Conservation (phyloP, 495 filamentous ascomycete genomes). For the Lindgomyces ingoldianus region DNA sequence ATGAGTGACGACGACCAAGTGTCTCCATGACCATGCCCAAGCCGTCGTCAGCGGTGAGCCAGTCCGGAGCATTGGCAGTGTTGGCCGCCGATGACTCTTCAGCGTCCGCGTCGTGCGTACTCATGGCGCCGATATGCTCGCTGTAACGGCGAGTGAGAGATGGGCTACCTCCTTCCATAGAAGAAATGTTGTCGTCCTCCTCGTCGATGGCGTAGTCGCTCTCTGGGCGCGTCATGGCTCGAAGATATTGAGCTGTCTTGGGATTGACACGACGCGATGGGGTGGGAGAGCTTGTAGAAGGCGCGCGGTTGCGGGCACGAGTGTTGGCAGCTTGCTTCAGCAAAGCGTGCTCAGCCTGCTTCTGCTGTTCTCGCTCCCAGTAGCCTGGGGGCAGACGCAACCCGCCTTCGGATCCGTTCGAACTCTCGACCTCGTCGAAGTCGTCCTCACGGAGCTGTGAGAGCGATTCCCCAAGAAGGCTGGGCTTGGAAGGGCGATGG, state of each 20-base stretch:
- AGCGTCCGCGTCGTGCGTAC: no score
- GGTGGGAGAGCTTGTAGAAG: conserved; percentile 24
- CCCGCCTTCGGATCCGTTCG: conserved; percentile 64
- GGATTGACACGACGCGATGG: conserved; percentile 4
- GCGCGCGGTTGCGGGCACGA: conserved; percentile 25
- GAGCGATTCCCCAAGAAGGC: conserved; percentile 78
- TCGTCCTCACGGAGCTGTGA: conserved; percentile 81
- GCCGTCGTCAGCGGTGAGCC: conserved; percentile 62
- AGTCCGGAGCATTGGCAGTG: conserved; percentile 62
- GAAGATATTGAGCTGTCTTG: background rate
- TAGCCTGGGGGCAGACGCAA: conserved; percentile 58
- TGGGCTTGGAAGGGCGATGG: conserved; percentile 81
- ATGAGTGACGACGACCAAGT: conserved; percentile 94
- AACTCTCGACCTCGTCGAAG: conserved; percentile 70
- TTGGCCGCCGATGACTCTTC: no score
- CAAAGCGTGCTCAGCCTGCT: conserved; percentile 13
- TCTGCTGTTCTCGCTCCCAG: conserved; percentile 20
- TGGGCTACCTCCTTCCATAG: background rate
- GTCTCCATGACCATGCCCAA: conserved; percentile 65
- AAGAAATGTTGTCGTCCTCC: conserved; percentile 20
- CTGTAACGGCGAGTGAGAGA: conserved; percentile 30
- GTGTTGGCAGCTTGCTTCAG: conserved; percentile 35
- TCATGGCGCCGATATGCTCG: conserved; percentile 19
- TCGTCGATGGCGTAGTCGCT: conserved; percentile 35
- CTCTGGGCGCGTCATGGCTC: conserved; percentile 2